Conservation (phyloP, 176 grass and related monocot genomes). For the Otatea glauca region DNA sequence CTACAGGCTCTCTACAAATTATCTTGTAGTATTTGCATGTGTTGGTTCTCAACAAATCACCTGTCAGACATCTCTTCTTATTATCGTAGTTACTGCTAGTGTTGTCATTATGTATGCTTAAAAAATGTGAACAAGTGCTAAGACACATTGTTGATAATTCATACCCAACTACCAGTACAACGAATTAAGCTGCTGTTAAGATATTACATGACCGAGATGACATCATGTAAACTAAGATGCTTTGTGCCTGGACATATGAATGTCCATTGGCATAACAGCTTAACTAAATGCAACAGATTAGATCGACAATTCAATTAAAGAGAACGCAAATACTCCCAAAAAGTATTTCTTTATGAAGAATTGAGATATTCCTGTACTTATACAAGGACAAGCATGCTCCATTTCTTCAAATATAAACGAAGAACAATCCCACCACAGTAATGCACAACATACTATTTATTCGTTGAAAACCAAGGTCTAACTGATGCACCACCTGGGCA, state of each 20-base stretch:
- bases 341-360: neutral
- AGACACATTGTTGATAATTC: too few relatives aligned
- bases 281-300: neutral
- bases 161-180: too few relatives aligned
- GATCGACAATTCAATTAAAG: neutral
- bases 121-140: neutral
- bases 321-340: neutral
- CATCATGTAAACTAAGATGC: too few relatives aligned
- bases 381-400: neutral
- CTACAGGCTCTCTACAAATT: too few relatives aligned
- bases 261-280: too few relatives aligned
- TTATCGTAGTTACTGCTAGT: neutral
- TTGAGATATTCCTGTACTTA: neutral
- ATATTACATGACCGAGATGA: too few relatives aligned
- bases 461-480: neutral
- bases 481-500: neutral
- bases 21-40: too few relatives aligned
- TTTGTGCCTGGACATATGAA: too few relatives aligned
- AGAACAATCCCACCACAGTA: neutral
- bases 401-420: neutral
- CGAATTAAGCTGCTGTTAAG: too few relatives aligned
- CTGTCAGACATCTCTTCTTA: too few relatives aligned
- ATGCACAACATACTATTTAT: slow-evolving; percentile 19
- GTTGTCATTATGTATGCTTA: neutral
- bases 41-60: too few relatives aligned